Evolutionary conservation across 2,329 filamentous ascomycete species (phyloP).

Genomic region (Penicillium sp.): DNA sequence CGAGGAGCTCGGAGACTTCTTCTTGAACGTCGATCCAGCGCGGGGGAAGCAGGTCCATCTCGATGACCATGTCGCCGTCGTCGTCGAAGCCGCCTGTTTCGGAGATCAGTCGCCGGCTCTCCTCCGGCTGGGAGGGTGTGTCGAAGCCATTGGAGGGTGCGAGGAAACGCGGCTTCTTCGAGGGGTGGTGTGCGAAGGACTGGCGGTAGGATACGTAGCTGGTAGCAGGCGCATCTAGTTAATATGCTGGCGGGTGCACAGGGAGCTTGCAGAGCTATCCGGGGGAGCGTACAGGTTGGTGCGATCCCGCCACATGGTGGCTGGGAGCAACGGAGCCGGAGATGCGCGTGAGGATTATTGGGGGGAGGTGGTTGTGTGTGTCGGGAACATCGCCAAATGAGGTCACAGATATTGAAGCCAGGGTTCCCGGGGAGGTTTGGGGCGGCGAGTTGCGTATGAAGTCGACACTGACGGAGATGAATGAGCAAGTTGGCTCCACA

Average conservation of each 20-base stretch:
- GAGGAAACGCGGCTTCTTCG: constrained; percentile 73
- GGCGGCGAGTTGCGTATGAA: too few species aligned
- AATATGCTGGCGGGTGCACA: constrained; percentile 6
- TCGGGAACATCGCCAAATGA: constrained; percentile 17
- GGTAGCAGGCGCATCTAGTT: constrained; percentile 14
- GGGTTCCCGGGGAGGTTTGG: too few species aligned
- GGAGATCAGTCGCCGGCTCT: constrained; percentile 80
- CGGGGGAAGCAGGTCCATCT: constrained; percentile 95
- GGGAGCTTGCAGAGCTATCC: constrained; percentile 8
- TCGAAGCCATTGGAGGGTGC: constrained; percentile 61
- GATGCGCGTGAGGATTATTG: constrained; percentile 21
- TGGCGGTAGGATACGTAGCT: constrained; percentile 99
- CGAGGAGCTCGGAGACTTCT: constrained; percentile 80
- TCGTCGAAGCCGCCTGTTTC: constrained; percentile 66
- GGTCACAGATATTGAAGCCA: not conserved
- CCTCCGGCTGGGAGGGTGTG: constrained; percentile 59
- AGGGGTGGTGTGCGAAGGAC: constrained; percentile 92
- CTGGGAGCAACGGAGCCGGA: constrained; percentile 36
- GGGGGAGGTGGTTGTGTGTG: constrained; percentile 11
- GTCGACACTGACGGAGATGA: too few species aligned
- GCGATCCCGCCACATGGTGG: constrained; percentile 97
- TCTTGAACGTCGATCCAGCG: constrained; percentile 95
- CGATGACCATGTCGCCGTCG: constrained; percentile 91
- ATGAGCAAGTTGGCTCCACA: too few species aligned
- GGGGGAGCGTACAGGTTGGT: constrained; percentile 77